Base-by-base conservation (phyloP, 2,329 filamentous ascomycete genomes). In the Cytospora chrysosperma region DNA sequence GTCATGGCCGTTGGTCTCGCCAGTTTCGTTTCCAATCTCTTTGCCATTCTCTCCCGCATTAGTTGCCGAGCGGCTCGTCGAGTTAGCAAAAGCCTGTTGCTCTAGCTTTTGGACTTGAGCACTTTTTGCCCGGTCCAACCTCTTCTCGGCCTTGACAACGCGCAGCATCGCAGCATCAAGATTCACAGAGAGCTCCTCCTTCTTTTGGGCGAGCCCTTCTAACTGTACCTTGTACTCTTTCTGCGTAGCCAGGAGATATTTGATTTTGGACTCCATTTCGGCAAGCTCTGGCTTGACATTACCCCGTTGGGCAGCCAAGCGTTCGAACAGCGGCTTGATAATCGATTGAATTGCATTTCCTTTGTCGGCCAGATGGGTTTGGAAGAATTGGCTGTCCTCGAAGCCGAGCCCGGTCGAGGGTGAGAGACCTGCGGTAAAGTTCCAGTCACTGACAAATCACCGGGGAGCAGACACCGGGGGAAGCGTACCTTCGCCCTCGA, bases 141-240 rank as follows among this genome's bases (percentile, higher is more conserved):
- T 95, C 79, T 96, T 96, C 75, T 99, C 95, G 0, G 95, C 95
- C 69, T 96, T 91, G 80, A 98, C 92, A 72, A 96, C 98, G 68
- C 95, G 87, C 64, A 96, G 81, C 6, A 93, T 96, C 19, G 94
- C 95, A 37, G 87, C 89, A 73, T 98, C 94, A 24, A 98, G 81
- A 67, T 94, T 90, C 71, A 95, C 91, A 54, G 92, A 92, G 4
- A 97, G 82, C 69, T 91, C 88, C 60, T 96, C 90, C 71, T 95
- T 96, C 71, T 97, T 93, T 8, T 85, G 81, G 56, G 87, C 83
- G 15, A 93, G 79, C 60, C 88, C 85, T 68, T 96, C 92, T 57
- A 96, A 77, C 73, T 93, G 90, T 43, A 89, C 82, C 13, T 91
- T 81, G 69, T 91, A 88, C 61, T 89, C 87, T 74, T 98, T 99